phyloP scores from a whole-genome alignment of 2,329 filamentous ascomycete genomes.

The Sporothrix inflata region DNA sequence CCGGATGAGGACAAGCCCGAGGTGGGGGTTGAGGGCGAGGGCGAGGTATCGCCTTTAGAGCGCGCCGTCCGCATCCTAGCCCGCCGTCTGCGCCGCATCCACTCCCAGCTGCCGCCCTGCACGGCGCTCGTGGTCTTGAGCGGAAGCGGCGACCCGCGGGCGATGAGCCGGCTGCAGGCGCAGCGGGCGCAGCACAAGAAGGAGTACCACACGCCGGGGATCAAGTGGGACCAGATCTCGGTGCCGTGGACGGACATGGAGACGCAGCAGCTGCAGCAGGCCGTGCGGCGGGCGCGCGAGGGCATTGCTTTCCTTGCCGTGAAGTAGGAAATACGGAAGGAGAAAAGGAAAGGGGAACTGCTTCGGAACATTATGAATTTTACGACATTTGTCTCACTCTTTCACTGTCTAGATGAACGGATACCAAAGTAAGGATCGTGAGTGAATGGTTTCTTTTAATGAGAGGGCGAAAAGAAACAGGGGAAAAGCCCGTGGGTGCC shows the following conservation, averaged over 20 bases:
- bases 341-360: background rate
- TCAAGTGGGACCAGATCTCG: conserved; percentile 68
- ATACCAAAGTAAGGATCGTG: background rate
- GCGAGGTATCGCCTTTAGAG: conserved; percentile 44
- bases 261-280: conserved; percentile 63
- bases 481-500: background rate
- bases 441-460: background rate
- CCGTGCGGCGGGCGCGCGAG: conserved; percentile 59
- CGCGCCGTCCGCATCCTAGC: conserved; percentile 51
- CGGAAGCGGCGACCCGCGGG: conserved; percentile 68
- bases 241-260: conserved; percentile 71
- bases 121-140: conserved; percentile 68
- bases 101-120: conserved; percentile 64
- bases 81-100: conserved; percentile 56
- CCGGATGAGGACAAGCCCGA: background rate
- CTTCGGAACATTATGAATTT: background rate
- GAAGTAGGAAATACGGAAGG: conserved; percentile 45
- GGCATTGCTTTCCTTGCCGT: conserved; percentile 68
- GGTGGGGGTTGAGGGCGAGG: background rate
- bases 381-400: background rate
- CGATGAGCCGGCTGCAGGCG: conserved; percentile 64
- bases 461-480: background rate
- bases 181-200: conserved; percentile 63
- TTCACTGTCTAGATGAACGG: background rate
- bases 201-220: conserved; percentile 66